phyloP scores from a whole-genome alignment of 2,329 filamentous ascomycete genomes.

The Pseudogymnoascus sp. region DNA sequence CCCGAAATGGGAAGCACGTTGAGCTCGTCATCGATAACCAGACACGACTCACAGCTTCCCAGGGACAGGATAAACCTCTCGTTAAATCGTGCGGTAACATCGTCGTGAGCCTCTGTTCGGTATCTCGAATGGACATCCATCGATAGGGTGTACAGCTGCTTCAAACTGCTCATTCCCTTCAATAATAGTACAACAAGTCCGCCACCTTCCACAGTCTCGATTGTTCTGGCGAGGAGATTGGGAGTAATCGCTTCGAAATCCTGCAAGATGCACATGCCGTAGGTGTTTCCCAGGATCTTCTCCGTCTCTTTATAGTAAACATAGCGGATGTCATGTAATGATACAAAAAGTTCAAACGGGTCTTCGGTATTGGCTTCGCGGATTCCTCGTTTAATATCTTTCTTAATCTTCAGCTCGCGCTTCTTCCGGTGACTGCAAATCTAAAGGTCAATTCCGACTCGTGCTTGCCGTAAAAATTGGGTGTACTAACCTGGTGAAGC shows the following conservation, averaged over 20 bases:
- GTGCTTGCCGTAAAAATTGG: slow-evolving; percentile 2
- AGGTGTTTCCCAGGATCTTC: slow-evolving; percentile 96
- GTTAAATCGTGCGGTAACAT: slow-evolving; percentile 94
- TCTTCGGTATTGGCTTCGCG: slow-evolving; percentile 89
- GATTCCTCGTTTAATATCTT: slow-evolving; percentile 90
- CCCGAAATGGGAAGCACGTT: slow-evolving; percentile 97
- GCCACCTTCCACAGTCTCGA: slow-evolving; percentile 96
- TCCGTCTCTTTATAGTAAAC: slow-evolving; percentile 99
- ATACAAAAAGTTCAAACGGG: slow-evolving; percentile 94
- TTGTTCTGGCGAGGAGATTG: slow-evolving; percentile 88
- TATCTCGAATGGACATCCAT: slow-evolving; percentile 99
- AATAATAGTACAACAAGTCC: slow-evolving; percentile 82
- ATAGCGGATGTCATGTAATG: slow-evolving; percentile 94
- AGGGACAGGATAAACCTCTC: slow-evolving; percentile 93
- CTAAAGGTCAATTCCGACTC: slow-evolving; percentile 10
- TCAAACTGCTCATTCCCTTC: slow-evolving; percentile 94
- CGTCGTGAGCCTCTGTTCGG: slow-evolving; percentile 88
- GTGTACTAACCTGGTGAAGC: slow-evolving; percentile 60
- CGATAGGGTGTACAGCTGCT: slow-evolving; percentile 90
- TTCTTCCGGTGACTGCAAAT: slow-evolving; percentile 80
- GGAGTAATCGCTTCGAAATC: slow-evolving; percentile 97
- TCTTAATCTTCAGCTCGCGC: slow-evolving; percentile 96
- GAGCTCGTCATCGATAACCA: slow-evolving; percentile 95
- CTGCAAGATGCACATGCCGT: slow-evolving; percentile 95
- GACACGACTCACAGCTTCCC: slow-evolving; percentile 86